Conservation (phyloP, 75 land plant genomes). For the Cryptomeria japonica region DNA sequence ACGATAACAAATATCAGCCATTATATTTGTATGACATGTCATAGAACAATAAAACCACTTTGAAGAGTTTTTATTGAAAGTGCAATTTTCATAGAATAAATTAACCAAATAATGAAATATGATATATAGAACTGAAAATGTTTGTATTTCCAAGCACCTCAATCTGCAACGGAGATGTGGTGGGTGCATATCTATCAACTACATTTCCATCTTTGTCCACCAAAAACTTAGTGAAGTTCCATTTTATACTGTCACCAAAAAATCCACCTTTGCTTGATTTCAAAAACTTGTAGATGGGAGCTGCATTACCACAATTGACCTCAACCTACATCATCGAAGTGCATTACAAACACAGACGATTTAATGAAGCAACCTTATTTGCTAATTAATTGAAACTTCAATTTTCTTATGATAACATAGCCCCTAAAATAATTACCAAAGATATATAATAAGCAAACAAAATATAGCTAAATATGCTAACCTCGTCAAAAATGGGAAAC, state of each 20-base stretch:
- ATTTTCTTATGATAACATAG: neutral
- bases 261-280: conserved; percentile 75
- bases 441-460: neutral
- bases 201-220: conserved; percentile 79
- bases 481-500: conserved; percentile 88
- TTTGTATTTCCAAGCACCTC: conserved; percentile 33
- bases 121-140: neutral
- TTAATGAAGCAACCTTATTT: neutral
- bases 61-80: neutral
- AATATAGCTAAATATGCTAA: conserved; percentile 9
- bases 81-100: neutral
- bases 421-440: neutral
- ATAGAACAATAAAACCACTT: neutral
- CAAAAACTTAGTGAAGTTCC: conserved; percentile 91
- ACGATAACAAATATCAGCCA: neutral
- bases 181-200: conserved; percentile 85
- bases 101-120: neutral
- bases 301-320: conserved; percentile 79
- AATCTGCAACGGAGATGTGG: conserved; percentile 69
- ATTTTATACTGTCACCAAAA: conserved; percentile 78
- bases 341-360: neutral
- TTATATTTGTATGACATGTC: neutral
- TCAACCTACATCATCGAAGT: conserved; percentile 46
- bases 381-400: neutral
- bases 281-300: conserved; percentile 79